phyloP scores from a whole-genome alignment of 805 yeast species.

The Komagataella phaffii region DNA sequence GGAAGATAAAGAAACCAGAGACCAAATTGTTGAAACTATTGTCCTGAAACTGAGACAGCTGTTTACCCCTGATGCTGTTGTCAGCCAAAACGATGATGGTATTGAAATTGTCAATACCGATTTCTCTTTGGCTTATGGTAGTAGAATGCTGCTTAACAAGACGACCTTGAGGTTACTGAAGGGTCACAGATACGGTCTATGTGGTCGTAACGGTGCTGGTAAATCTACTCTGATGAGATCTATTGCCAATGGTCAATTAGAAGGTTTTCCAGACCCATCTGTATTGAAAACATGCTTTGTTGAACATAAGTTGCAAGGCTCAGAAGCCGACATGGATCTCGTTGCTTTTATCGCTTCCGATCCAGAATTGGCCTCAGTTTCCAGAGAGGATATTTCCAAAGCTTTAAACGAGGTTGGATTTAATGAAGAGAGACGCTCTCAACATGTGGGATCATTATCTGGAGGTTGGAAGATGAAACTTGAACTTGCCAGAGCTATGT shows the following conservation, averaged over 20 bases:
- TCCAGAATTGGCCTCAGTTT: conserved; percentile 58
- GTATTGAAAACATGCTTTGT: conserved; percentile 89
- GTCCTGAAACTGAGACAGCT: conserved; percentile 36
- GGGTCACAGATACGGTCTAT: conserved; percentile 95
- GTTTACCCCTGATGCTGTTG: conserved; percentile 40
- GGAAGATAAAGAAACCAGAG: conserved; percentile 19
- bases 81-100: conserved; percentile 63
- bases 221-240: conserved; percentile 96
- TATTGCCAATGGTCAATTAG: conserved; percentile 90
- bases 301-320: conserved; percentile 92
- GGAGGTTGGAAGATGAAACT: conserved; percentile 99
- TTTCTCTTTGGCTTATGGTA: conserved; percentile 94
- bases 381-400: conserved; percentile 54
- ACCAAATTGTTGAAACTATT: conserved; percentile 27
- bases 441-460: conserved; percentile 85
- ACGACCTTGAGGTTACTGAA: conserved; percentile 76
- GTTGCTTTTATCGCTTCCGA: conserved; percentile 83
- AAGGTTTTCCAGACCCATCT: conserved; percentile 89
- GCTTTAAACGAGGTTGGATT: conserved; percentile 85
- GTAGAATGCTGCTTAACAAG: conserved; percentile 91
- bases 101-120: conserved; percentile 87
- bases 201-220: conserved; percentile 99
- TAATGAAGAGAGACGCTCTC: conserved; percentile 78
- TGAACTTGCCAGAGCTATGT: conserved; percentile 97
- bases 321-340: conserved; percentile 82